Percentiles rank a stretch among this genome's conserved stretches.
Conservation (phyloP, 2,329 filamentous ascomycete genomes). For the Septoria linicola region DNA sequence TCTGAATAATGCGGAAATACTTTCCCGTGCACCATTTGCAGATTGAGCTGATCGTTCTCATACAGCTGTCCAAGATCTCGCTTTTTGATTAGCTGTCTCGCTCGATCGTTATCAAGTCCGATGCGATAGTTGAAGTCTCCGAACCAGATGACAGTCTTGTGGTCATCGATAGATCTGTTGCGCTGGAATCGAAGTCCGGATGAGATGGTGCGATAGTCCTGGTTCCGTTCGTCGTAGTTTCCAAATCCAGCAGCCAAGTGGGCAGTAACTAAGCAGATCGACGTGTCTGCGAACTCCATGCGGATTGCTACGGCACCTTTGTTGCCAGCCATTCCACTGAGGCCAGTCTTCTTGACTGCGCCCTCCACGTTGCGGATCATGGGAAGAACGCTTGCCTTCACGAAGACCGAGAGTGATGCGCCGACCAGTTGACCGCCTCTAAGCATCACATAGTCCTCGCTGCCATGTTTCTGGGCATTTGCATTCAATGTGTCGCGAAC, state of each 20-base stretch:
- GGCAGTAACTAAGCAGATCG: slow-evolving; percentile 91
- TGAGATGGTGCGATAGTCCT: slow-evolving; percentile 86
- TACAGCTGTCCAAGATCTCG: slow-evolving; percentile 76
- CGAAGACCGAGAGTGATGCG: slow-evolving; percentile 87
- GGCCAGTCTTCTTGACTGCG: slow-evolving; percentile 87
- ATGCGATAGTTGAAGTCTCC: slow-evolving; percentile 99
- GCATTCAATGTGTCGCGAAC: slow-evolving; percentile 76
- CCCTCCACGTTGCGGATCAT: slow-evolving; percentile 97
- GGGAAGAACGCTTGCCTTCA: slow-evolving; percentile 71
- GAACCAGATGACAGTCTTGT: slow-evolving; percentile 88
- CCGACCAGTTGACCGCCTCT: slow-evolving; percentile 93
- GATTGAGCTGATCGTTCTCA: slow-evolving; percentile 90
- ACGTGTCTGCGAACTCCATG: slow-evolving; percentile 89
- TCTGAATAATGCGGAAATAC: slow-evolving; percentile 93
- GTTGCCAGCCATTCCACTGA: slow-evolving; percentile 97
- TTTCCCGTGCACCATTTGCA: slow-evolving; percentile 92
- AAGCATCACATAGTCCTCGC: slow-evolving; percentile 82
- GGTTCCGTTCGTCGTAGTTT: slow-evolving; percentile 94
- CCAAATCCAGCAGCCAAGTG: slow-evolving; percentile 94
- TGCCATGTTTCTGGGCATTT: slow-evolving; percentile 62
- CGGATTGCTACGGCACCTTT: slow-evolving; percentile 96
- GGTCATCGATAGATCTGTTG: slow-evolving; percentile 86
- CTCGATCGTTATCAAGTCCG: slow-evolving; percentile 74
- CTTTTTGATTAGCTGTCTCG: slow-evolving; percentile 69
- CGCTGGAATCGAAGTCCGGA: slow-evolving; percentile 86